These are phyloP conservation scores for Suhomyces guaymorum DNA, from an alignment of 1,139 yeast species.

Conservation along the genomic window DNA sequence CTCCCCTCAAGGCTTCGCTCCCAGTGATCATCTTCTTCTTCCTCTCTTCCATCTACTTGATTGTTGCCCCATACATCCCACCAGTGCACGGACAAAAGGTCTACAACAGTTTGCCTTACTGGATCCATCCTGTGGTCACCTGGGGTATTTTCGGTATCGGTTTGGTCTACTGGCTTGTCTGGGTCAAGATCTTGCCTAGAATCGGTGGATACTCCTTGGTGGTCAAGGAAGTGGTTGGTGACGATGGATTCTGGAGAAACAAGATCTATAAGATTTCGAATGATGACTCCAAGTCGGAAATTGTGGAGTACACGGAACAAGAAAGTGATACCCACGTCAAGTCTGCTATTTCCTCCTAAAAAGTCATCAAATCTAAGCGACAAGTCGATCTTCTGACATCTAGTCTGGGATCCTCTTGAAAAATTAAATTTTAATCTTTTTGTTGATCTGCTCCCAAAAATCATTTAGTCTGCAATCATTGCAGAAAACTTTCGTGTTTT, in stretches of 20 bases:
- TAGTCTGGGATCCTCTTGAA: no score
- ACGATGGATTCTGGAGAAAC: constrained; percentile 75
- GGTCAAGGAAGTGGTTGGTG: constrained; percentile 62
- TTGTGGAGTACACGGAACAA: constrained; percentile 1
- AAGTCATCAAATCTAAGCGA: no score
- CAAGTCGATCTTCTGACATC: no score
- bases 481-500: no score
- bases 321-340: no score
- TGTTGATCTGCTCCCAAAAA: no score
- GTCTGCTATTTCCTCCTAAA: no score
- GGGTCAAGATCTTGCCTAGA: constrained; percentile 63
- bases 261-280: constrained; percentile 48
- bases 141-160: constrained; percentile 79
- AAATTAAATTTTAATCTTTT: no score
- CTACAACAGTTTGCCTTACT: constrained; percentile 70
- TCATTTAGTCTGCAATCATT: no score
- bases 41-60: constrained; percentile 66
- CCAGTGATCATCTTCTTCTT: constrained; percentile 66
- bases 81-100: constrained; percentile 68
- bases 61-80: constrained; percentile 81
- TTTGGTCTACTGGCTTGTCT: constrained; percentile 66
- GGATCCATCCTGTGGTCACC: constrained; percentile 80
- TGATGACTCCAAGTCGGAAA: constrained; percentile 5
- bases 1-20: constrained; percentile 69
- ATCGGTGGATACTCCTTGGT: constrained; percentile 59